A percentile compares a stretch with the other conserved stretches of the same genome.
These are phyloP conservation scores for Podaxis rugospora DNA, from an alignment of 768 basidiomycete species.

Conservation along the genomic window DNA sequence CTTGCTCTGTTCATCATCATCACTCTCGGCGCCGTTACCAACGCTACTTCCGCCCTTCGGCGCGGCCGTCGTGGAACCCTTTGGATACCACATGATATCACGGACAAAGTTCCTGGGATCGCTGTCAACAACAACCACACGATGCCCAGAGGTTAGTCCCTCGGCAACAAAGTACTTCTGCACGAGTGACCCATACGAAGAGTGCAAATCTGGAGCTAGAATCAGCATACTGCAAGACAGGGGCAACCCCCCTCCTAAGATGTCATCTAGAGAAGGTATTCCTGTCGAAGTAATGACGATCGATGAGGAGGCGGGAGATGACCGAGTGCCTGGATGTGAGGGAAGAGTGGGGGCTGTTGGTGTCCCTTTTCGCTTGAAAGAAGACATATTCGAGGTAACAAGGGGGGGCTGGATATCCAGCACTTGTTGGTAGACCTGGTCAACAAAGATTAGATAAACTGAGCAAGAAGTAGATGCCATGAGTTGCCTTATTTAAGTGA, in stretches of 20 bases:
- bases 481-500: neutral
- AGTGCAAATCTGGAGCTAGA: slow-evolving; percentile 82
- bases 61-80: slow-evolving; percentile 15
- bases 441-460: neutral
- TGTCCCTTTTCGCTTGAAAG: slow-evolving; percentile 68
- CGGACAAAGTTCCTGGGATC: slow-evolving; percentile 53
- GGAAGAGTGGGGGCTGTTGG: slow-evolving; percentile 33
- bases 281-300: slow-evolving; percentile 77
- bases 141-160: slow-evolving; percentile 71
- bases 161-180: slow-evolving; percentile 89
- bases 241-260: slow-evolving; percentile 89
- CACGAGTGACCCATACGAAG: slow-evolving; percentile 79
- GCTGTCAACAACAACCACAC: slow-evolving; percentile 61
- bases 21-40: slow-evolving; percentile 25
- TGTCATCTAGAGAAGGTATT: slow-evolving; percentile 89
- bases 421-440: neutral
- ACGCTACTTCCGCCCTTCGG: slow-evolving; percentile 27
- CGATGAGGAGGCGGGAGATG: slow-evolving; percentile 51
- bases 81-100: slow-evolving; percentile 80
- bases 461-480: neutral
- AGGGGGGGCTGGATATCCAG: neutral
- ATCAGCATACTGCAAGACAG: slow-evolving; percentile 70
- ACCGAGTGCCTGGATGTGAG: slow-evolving; percentile 48
- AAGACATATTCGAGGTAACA: slow-evolving; percentile 46
- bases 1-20: slow-evolving; percentile 35